Conservation (phyloP, 2,329 filamentous ascomycete species). For the Trichoderma afroharzianum region DNA sequence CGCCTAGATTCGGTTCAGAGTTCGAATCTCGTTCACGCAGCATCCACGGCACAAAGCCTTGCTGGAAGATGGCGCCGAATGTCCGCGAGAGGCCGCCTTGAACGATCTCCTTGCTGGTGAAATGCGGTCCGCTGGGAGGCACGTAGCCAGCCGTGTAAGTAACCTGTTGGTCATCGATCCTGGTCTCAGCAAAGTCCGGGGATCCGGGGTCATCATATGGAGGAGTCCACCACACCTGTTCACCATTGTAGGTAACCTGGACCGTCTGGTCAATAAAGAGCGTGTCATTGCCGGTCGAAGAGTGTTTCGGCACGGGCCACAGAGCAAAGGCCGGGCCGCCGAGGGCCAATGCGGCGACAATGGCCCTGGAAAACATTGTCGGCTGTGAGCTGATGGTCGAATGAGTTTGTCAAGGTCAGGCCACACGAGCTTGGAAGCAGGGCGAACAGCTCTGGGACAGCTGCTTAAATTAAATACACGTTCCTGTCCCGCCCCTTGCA, state of each 20-base stretch:
- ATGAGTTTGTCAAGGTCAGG: background rate
- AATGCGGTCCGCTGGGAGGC: conserved; percentile 36
- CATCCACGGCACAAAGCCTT: conserved; percentile 75
- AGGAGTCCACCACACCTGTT: conserved; percentile 14
- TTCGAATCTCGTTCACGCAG: conserved; percentile 61
- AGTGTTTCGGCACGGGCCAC: conserved; percentile 54
- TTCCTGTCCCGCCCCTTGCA: background rate
- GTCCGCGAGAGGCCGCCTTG: conserved; percentile 56
- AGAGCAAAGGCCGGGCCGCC: conserved; percentile 42
- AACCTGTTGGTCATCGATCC: conserved; percentile 36
- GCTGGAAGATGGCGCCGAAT: conserved; percentile 59
- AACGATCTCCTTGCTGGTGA: conserved; percentile 52
- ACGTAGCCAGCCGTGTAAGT: conserved; percentile 45
- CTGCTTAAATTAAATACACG: conserved; percentile 6
- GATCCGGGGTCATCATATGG: background rate
- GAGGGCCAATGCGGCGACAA: conserved; percentile 7
- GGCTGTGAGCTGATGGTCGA: background rate
- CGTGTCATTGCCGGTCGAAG: conserved; percentile 49
- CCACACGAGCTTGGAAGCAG: background rate
- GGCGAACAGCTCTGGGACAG: background rate
- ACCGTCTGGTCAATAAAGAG: conserved; percentile 53
- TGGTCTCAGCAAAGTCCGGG: conserved; percentile 13
- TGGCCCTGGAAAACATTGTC: conserved; percentile 10
- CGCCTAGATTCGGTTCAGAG: conserved; percentile 57
- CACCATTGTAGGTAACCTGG: conserved; percentile 56